Evolutionary conservation across 2,329 filamentous ascomycete genomes (phyloP), one percentile per base, ranked within the genome.

Genomic region (Talaromyces sp.): DNA sequence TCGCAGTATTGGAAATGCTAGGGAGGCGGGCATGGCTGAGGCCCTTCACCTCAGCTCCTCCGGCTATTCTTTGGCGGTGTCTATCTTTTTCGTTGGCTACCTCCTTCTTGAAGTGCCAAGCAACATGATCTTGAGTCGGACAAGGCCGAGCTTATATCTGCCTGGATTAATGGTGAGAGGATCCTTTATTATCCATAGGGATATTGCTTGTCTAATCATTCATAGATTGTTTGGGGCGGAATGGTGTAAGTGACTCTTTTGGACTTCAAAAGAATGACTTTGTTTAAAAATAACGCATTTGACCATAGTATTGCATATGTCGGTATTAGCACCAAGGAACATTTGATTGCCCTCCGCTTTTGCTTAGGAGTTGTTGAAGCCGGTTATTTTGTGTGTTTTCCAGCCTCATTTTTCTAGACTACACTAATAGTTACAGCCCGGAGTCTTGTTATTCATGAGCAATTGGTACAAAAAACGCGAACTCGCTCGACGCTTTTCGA

Each of bases 401-500:
- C 28, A 40, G 50, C 40, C 27, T 14, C 18, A 36, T 36, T n/a
- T 54, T 28, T 42, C 44, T 53, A 40, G 16, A 36, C 14, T 16
- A 23, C 40, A 9, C 23, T 56, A 47, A 28, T 14, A 51, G 16
- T 50, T 42, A 56, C 53, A 61, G 59, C 60, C 60, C 28, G 60
- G 60, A 16, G 60, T 62, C 33, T 50, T 65, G 18, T 61, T 70
- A 12, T 65, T 64, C 47, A 62, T 62, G 60, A 62, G 55, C 55
- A 59, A 52, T 50, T 62, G 60, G 60, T 62, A 62, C 55, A 62
- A 62, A 34, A 62, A 59, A 36, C 44, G 31, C n/a, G 60, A 62
- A 44, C 30, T 62, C 42, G 60, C 55, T 54, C 33, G 55, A 36
- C 56, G 60, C 47, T 62, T 62, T 47, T 59, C 55, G 34, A 62